Evolutionary conservation across 192 early-diverging fungal genomes (phyloP).

Genomic region (Coemansia interrupta): DNA sequence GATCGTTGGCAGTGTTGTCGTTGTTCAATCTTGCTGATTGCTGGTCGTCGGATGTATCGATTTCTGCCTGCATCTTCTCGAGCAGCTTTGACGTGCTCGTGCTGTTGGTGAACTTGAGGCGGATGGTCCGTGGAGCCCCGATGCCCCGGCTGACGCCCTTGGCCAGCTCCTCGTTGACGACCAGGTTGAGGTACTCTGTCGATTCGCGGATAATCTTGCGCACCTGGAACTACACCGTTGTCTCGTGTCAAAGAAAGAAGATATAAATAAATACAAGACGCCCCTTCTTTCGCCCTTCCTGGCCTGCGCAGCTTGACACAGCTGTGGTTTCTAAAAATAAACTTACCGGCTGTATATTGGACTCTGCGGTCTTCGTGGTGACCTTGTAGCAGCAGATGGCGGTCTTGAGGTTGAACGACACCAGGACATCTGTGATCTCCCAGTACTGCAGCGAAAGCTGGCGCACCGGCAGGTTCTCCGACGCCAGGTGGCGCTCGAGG

Average conservation of each 20-base stretch:
- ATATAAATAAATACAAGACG: not conserved
- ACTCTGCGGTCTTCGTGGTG: slow-evolving; percentile 14
- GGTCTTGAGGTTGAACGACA: slow-evolving; percentile 37
- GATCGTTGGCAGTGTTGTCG: not conserved
- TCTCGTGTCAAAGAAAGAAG: too few species aligned
- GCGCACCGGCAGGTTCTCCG: slow-evolving; percentile 27
- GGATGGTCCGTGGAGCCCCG: slow-evolving; percentile 18
- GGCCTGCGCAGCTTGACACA: not conserved
- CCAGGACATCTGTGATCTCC: slow-evolving; percentile 48
- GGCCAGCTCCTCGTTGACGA: slow-evolving; percentile 43
- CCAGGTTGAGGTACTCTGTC: slow-evolving; percentile 34
- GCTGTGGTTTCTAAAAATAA: slow-evolving; percentile 9
- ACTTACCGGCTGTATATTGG: slow-evolving; percentile 26
- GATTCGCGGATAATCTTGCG: slow-evolving; percentile 41
- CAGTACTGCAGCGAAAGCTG: slow-evolving; percentile 50
- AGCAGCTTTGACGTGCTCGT: slow-evolving; percentile 24
- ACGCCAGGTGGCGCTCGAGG: slow-evolving; percentile 34
- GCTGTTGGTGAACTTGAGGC: slow-evolving; percentile 31
- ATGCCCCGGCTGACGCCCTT: slow-evolving; percentile 19
- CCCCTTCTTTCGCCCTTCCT: not conserved
- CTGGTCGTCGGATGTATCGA: slow-evolving; percentile 6
- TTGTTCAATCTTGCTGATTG: not conserved
- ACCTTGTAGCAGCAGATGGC: slow-evolving; percentile 46
- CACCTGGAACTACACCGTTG: slow-evolving; percentile 29
- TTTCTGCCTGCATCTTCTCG: slow-evolving; percentile 20